These are phyloP conservation scores for Orbilia oligospora DNA, from an alignment of 2,329 filamentous ascomycete genomes.

Conservation along the genomic window DNA sequence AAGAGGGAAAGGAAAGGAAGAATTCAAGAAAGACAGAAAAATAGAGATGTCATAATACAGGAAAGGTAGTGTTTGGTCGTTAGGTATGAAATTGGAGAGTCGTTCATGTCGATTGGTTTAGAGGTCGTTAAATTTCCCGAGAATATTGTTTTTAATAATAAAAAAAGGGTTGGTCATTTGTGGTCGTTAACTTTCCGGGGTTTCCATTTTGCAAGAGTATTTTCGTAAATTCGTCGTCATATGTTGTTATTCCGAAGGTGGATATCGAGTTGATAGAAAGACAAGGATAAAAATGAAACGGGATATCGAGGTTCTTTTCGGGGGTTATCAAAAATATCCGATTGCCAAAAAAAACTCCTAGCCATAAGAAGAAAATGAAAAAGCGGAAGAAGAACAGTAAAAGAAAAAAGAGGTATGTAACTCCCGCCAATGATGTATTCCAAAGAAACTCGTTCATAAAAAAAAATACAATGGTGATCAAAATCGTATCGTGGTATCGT, in stretches of 20 bases:
- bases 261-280: conserved; percentile 7
- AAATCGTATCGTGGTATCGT: conserved; percentile 27
- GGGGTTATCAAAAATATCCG: conserved; percentile 2
- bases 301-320: conserved; percentile 8
- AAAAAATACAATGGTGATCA: conserved; percentile 30
- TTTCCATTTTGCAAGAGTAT: background rate
- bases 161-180: background rate
- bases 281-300: background rate
- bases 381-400: background rate
- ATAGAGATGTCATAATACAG: background rate
- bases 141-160: too few species aligned
- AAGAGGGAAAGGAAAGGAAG: background rate
- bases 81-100: background rate
- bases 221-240: background rate
- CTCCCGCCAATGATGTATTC: conserved; percentile 18
- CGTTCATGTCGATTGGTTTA: background rate
- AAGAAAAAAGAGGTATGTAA: conserved; percentile 6
- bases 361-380: background rate
- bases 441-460: conserved; percentile 33
- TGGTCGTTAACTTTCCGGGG: background rate
- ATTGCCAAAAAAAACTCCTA: background rate
- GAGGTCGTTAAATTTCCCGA: too few species aligned
- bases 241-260: conserved; percentile 6
- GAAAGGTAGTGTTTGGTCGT: background rate
- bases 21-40: background rate